Percentiles rank a stretch among this genome's conserved stretches.
These are phyloP conservation scores for Podospora conica DNA, from an alignment of 495 filamentous ascomycete genomes.

Conservation along the genomic window DNA sequence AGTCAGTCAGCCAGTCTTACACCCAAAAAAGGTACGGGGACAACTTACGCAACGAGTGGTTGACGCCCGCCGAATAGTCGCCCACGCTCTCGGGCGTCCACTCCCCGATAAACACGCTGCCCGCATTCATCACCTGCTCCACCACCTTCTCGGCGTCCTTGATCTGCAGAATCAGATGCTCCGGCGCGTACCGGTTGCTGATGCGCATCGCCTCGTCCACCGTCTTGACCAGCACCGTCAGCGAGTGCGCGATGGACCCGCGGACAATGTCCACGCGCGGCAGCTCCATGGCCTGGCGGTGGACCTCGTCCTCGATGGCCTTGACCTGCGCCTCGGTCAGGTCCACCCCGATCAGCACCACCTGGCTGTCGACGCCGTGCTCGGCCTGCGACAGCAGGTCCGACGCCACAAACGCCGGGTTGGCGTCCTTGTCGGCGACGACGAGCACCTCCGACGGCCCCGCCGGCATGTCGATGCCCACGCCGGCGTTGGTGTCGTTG, in stretches of 20 bases:
- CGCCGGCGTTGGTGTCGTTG: constrained; percentile 91
- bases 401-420: constrained; percentile 91
- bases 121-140: constrained; percentile 81
- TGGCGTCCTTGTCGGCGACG: constrained; percentile 82
- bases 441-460: constrained; percentile 96
- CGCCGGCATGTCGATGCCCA: constrained; percentile 97
- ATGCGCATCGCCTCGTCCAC: constrained; percentile 79
- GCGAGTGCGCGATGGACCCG: constrained; percentile 83
- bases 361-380: constrained; percentile 92
- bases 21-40: not conserved
- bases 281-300: constrained; percentile 79
- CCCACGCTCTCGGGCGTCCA: constrained; percentile 98
- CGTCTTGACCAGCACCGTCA: constrained; percentile 75
- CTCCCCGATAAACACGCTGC: constrained; percentile 87
- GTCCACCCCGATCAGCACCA: constrained; percentile 82
- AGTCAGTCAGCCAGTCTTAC: constrained; percentile 8
- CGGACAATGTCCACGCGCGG: constrained; percentile 89
- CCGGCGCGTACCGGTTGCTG: constrained; percentile 93
- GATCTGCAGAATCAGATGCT: constrained; percentile 92
- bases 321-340: constrained; percentile 62
- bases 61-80: constrained; percentile 95
- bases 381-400: constrained; percentile 94
- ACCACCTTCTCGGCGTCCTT: constrained; percentile 64
- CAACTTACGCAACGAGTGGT: constrained; percentile 88
- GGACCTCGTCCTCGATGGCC: constrained; percentile 86